Evolutionary conservation across 1,284 basidiomycete genomes (phyloP).

Genomic region (Cryptococcus jaspeensis): DNA sequence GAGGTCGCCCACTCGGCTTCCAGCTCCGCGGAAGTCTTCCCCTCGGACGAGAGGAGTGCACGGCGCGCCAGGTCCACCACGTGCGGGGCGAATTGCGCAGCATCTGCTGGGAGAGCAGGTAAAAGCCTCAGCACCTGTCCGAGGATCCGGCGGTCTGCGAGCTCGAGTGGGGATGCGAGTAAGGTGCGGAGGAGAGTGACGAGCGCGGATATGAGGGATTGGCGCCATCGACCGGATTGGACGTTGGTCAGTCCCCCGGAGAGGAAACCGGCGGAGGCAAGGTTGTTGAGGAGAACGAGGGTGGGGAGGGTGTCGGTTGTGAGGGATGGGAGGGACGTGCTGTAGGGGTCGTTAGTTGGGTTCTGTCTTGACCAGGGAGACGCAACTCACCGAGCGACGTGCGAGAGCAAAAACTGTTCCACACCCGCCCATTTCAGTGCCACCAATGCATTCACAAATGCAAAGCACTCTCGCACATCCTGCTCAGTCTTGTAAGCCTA

Average conservation of each 20-base stretch:
- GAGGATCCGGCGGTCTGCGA: slow-evolving; percentile 26
- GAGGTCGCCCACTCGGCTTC: slow-evolving; percentile 21
- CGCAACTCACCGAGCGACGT: slow-evolving; percentile 36
- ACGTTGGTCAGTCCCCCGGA: slow-evolving; percentile 46
- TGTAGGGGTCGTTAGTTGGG: slow-evolving; percentile 7
- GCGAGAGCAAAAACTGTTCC: slow-evolving; percentile 51
- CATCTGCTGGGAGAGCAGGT: slow-evolving; percentile 30
- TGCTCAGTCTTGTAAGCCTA: slow-evolving; percentile 9
- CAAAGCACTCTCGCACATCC: slow-evolving; percentile 33
- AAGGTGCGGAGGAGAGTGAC: slow-evolving; percentile 13
- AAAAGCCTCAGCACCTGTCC: slow-evolving; percentile 37
- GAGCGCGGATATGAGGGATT: slow-evolving; percentile 31
- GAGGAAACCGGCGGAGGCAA: slow-evolving; percentile 43
- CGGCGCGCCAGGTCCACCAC: slow-evolving; percentile 17
- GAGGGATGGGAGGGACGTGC: slow-evolving; percentile 31
- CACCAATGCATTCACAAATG: slow-evolving; percentile 45
- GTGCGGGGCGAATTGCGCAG: slow-evolving; percentile 20
- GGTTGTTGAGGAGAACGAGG: slow-evolving; percentile 45
- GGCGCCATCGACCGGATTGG: slow-evolving; percentile 49
- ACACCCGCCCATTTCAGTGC: slow-evolving; percentile 48
- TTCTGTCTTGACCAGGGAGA: not conserved
- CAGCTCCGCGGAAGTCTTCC: not conserved
- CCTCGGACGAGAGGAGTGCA: not conserved
- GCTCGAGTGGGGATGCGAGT: slow-evolving; percentile 3
- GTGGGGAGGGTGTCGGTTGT: slow-evolving; percentile 37